Evolutionary conservation across 352 stramenopile genomes (phyloP), one percentile per base, ranked within the genome.

Genomic region (Achlya hypogyna): DNA sequence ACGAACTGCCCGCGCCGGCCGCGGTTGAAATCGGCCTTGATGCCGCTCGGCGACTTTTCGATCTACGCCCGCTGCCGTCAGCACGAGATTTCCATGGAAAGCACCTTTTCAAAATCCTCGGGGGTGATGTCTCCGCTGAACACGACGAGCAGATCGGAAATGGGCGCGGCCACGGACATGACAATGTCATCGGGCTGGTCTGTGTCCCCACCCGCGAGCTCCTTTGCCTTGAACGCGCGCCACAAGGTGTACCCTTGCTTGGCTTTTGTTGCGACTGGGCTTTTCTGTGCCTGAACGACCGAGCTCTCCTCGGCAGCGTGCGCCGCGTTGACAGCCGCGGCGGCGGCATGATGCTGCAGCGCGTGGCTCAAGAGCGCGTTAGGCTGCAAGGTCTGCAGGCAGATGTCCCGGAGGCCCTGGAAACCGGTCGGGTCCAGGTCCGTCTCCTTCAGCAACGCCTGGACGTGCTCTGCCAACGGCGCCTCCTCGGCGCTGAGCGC

Each of bases 11-110:
- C 86, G n/a, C 84, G 75, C n/a, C 78, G 79, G 1, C 86, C 82
- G 71, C 88, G 90, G 72, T 88, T 93, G 5, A 95, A 63, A 69
- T 95, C 86, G 4, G 86, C 84, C 20, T 84, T 80, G 23, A 88
- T 75, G 0, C 86, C 86, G 59, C 72, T 88, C 23, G 82, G 77
- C 20, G 86, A 89, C 52, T 81, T 77, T 49, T 91, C 84, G 59
- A 94, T 74, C 85, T 94, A 34, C 5, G 28, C 43, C 3, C 53
- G 35, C 52, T 8, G 31, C 59, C 3, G 42, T 10, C 58, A 8
- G 51, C 5, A 53, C 29, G 5, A 5, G 54, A 70, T n/a, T 67
- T 32, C 10, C 53, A 22, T 9, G 16, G 1, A 10, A 14, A 40
- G 22, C 22, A 93, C 84, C 78, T 91, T 93, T 0, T 71, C 82